These are phyloP conservation scores for Quercus berberidifolia DNA, from an alignment of 306 rosid species.

Conservation along the genomic window DNA sequence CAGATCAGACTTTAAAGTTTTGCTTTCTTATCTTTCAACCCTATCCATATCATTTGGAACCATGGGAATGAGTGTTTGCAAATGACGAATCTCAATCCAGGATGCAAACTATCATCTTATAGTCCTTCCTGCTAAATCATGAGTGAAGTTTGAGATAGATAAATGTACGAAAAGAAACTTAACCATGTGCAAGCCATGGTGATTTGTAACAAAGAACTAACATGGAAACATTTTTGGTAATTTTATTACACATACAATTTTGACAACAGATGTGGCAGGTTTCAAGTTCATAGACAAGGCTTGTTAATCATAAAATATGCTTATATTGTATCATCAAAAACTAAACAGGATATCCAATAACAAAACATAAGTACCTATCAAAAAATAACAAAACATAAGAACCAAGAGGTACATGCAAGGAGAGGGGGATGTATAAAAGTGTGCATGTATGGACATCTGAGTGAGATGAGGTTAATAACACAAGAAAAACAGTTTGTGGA, in stretches of 20 bases:
- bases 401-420: too few species aligned
- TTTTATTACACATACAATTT: background rate
- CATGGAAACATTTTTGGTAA: background rate
- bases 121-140: background rate
- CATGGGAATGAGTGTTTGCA: background rate
- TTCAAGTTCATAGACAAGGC: too few species aligned
- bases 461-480: background rate
- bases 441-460: background rate
- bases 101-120: background rate
- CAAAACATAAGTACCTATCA: too few species aligned
- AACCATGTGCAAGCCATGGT: background rate
- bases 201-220: background rate
- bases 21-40: background rate
- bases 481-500: background rate
- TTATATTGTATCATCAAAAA: too few species aligned
- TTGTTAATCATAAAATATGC: too few species aligned
- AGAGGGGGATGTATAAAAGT: too few species aligned
- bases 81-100: background rate
- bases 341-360: too few species aligned
- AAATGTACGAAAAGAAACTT: background rate
- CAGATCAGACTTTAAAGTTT: too few species aligned
- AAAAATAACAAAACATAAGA: too few species aligned
- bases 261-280: background rate
- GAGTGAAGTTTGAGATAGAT: background rate
- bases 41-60: background rate